Percentiles rank a stretch among this genome's conserved stretches.
Evolutionary conservation across 192 early-diverging fungal species (phyloP).

Genomic region (Dissophora globulifera): DNA sequence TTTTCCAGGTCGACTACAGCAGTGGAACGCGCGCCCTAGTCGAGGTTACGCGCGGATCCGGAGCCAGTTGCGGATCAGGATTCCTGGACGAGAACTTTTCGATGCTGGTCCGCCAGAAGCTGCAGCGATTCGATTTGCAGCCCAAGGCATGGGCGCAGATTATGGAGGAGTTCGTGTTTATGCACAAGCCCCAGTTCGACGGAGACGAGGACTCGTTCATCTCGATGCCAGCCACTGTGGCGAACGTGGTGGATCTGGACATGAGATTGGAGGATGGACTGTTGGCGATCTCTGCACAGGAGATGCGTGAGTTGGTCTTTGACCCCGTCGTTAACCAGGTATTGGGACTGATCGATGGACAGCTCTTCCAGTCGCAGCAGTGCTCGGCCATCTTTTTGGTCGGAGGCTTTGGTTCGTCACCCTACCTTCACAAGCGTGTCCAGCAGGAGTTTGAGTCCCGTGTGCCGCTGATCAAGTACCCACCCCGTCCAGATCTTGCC

Average conservation of each 20-base stretch:
- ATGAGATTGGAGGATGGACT: slow-evolving; percentile 47
- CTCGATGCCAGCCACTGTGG: slow-evolving; percentile 44
- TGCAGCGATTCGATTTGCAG: slow-evolving; percentile 48
- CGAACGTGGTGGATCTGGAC: slow-evolving; percentile 37
- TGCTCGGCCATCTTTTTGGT: slow-evolving; percentile 65
- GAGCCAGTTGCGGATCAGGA: slow-evolving; percentile 59
- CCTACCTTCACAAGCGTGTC: slow-evolving; percentile 64
- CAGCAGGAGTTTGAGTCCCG: slow-evolving; percentile 60
- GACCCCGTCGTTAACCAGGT: slow-evolving; percentile 66
- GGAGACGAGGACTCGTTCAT: slow-evolving; percentile 51
- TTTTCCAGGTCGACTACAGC: slow-evolving; percentile 57
- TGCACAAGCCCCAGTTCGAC: slow-evolving; percentile 52
- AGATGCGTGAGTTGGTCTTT: slow-evolving; percentile 58
- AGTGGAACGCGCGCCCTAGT: slow-evolving; percentile 52
- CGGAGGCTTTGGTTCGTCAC: slow-evolving; percentile 67
- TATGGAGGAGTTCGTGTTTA: slow-evolving; percentile 56
- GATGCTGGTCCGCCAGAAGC: slow-evolving; percentile 41
- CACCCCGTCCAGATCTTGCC: slow-evolving; percentile 63
- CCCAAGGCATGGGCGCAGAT: slow-evolving; percentile 57
- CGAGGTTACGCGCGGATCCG: slow-evolving; percentile 60
- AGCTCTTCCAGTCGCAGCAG: slow-evolving; percentile 55
- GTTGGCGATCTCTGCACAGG: slow-evolving; percentile 40
- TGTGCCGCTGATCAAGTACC: slow-evolving; percentile 59
- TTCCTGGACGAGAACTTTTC: slow-evolving; percentile 61
- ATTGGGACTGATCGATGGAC: slow-evolving; percentile 60